phyloP scores from a whole-genome alignment of 371 early-diverging fungal genomes.

The Parasitella parasitica region DNA sequence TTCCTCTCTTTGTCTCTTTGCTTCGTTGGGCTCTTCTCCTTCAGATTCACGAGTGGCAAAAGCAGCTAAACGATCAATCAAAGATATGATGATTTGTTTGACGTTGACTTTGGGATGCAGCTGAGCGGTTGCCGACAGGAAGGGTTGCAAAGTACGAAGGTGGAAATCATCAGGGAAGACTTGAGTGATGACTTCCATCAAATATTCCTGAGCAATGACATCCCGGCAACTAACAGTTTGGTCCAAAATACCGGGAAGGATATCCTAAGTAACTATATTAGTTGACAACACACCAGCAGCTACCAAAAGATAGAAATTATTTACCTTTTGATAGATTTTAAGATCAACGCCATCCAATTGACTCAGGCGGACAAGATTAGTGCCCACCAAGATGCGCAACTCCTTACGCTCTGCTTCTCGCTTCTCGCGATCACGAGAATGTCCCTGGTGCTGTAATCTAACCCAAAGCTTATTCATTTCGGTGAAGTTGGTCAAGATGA shows the following conservation, averaged over 20 bases:
- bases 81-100: constrained; percentile 89
- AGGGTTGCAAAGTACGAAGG: constrained; percentile 82
- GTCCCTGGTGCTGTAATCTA: constrained; percentile 91
- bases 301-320: too few relatives aligned
- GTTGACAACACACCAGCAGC: too few relatives aligned
- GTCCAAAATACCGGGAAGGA: constrained; percentile 86
- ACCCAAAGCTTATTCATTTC: constrained; percentile 99
- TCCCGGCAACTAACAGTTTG: constrained; percentile 96
- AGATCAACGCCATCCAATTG: constrained; percentile 84
- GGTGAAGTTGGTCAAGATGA: constrained; percentile 90
- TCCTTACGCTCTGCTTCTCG: constrained; percentile 92
- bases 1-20: constrained; percentile 22
- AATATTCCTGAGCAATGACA: constrained; percentile 97
- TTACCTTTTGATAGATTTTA: constrained; percentile 69
- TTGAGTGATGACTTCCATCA: constrained; percentile 98
- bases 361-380: constrained; percentile 86
- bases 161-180: constrained; percentile 97
- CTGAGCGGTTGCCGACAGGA: constrained; percentile 87
- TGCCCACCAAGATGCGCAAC: constrained; percentile 89
- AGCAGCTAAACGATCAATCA: constrained; percentile 85
- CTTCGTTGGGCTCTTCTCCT: constrained; percentile 25
- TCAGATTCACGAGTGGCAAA: constrained; percentile 64
- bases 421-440: constrained; percentile 86
- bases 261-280: neutral
- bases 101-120: constrained; percentile 90